Evolutionary conservation across 2,329 filamentous ascomycete species (phyloP).

Genomic region (Teratosphaeria viscida): DNA sequence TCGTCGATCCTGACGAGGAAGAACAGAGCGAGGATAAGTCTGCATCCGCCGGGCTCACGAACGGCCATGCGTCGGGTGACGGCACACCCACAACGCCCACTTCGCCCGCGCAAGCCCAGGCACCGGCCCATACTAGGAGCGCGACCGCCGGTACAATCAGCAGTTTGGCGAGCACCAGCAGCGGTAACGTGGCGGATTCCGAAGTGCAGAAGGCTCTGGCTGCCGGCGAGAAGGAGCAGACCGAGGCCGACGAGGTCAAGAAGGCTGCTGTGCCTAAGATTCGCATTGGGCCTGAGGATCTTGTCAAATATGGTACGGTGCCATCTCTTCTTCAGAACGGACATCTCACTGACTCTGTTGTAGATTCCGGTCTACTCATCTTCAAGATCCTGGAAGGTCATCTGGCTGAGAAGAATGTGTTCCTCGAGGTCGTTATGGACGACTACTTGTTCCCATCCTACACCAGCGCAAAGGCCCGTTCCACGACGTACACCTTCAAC

Average conservation of each 20-base stretch:
- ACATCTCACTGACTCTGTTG: slow-evolving; percentile 24
- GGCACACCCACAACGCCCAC: slow-evolving; percentile 1
- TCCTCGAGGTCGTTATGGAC: slow-evolving; percentile 84
- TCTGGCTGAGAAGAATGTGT: slow-evolving; percentile 62
- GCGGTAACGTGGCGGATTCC: slow-evolving; percentile 23
- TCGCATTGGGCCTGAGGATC: slow-evolving; percentile 65
- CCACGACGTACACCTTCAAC: slow-evolving; percentile 62
- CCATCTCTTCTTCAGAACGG: background rate
- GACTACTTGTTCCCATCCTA: slow-evolving; percentile 91
- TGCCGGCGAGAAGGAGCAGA: slow-evolving; percentile 37
- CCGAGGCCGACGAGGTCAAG: slow-evolving; percentile 30
- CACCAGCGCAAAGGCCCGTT: slow-evolving; percentile 63
- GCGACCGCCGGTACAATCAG: slow-evolving; percentile 31
- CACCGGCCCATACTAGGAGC: background rate
- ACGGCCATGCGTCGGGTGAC: slow-evolving; percentile 1
- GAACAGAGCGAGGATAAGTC: slow-evolving; percentile 36
- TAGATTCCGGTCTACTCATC: slow-evolving; percentile 82
- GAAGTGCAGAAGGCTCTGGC: slow-evolving; percentile 37
- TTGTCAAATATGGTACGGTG: slow-evolving; percentile 60
- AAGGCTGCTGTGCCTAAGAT: slow-evolving; percentile 61
- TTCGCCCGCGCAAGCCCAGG: background rate
- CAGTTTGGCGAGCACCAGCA: slow-evolving; percentile 25
- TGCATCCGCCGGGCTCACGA: slow-evolving; percentile 9
- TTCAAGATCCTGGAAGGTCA: slow-evolving; percentile 91
- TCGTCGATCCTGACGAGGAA: slow-evolving; percentile 83